These are phyloP conservation scores for Dinochytrium kinnereticum DNA, from an alignment of 371 early-diverging fungal genomes.

Conservation along the genomic window DNA sequence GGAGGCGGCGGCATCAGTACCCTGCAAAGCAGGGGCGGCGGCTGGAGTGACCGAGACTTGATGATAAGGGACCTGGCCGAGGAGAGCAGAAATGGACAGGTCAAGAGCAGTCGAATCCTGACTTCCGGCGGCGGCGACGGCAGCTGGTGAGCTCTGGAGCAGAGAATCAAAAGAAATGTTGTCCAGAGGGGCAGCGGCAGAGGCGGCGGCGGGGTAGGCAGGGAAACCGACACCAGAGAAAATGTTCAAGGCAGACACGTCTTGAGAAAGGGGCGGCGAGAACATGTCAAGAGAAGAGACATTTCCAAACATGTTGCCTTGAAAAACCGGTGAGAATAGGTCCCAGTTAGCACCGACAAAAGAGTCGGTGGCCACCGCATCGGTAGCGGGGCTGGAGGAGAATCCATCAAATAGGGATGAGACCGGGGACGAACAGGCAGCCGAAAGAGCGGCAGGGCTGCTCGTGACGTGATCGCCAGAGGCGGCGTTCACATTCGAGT, in stretches of 20 bases:
- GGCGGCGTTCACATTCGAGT: background rate
- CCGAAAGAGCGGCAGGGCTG: conserved; percentile 8
- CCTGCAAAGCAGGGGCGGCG: background rate
- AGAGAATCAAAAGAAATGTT: background rate
- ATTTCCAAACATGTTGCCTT: background rate
- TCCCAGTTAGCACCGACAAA: conserved; percentile 1
- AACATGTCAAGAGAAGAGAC: background rate
- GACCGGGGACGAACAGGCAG: background rate
- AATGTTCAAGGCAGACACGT: background rate
- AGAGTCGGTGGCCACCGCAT: background rate
- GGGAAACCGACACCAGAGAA: conserved; percentile 7
- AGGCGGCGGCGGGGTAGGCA: background rate
- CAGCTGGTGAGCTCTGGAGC: background rate
- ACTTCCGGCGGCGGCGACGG: background rate
- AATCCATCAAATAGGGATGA: background rate
- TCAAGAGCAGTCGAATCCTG: too few species aligned
- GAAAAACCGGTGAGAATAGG: background rate
- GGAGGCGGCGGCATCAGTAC: background rate
- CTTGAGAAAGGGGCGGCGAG: background rate
- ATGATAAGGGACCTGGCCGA: background rate
- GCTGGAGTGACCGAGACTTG: background rate
- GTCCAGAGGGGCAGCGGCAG: background rate
- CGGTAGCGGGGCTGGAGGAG: background rate
- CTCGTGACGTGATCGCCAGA: background rate
- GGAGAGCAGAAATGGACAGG: background rate